Evolutionary conservation across 2,329 filamentous ascomycete species (phyloP).

Genomic region (Claviceps lovelessii): DNA sequence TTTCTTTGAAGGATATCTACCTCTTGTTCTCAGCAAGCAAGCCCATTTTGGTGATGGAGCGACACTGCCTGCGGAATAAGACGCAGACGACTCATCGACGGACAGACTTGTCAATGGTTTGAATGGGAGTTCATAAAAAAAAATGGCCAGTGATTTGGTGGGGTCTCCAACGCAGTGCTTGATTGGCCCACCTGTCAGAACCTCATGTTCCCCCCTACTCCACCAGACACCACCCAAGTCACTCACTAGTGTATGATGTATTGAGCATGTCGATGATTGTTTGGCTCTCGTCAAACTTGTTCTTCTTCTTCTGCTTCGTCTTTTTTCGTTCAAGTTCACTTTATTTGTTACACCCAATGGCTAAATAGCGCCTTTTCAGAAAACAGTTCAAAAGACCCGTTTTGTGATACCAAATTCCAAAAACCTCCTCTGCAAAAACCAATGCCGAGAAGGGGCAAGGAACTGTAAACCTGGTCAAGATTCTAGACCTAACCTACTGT

Average conservation of each 20-base stretch:
- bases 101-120: neutral
- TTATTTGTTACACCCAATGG: neutral
- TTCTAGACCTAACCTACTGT: neutral
- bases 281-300: too few relatives aligned
- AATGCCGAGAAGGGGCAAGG: neutral
- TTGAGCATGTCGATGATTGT: too few relatives aligned
- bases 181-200: neutral
- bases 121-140: neutral
- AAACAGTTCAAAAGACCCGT: neutral
- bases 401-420: neutral
- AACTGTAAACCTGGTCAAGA: neutral
- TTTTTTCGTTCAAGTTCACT: neutral
- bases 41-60: constrained; percentile 17
- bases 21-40: constrained; percentile 22
- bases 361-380: neutral
- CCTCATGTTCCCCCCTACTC: neutral
- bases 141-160: neutral
- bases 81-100: neutral
- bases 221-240: too few relatives aligned
- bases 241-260: too few relatives aligned
- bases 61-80: neutral
- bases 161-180: neutral
- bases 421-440: neutral
- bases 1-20: constrained; percentile 9
- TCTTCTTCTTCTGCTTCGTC: neutral